These are phyloP conservation scores for Jackrogersella minutella DNA, from an alignment of 495 filamentous ascomycete species.

Conservation along the genomic window DNA sequence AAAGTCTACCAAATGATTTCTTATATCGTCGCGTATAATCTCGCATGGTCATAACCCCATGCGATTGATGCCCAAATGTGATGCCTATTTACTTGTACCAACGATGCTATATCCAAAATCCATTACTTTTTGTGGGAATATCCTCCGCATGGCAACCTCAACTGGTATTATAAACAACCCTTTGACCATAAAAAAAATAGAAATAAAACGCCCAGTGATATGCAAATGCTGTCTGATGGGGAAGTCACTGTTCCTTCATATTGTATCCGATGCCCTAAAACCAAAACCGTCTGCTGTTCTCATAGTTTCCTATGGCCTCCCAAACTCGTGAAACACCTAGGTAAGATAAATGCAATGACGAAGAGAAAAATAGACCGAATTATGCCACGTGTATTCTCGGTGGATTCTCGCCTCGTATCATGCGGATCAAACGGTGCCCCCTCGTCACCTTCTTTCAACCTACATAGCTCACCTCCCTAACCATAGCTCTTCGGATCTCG, in stretches of 20 bases:
- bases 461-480: constrained; percentile 14
- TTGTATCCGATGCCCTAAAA: background rate
- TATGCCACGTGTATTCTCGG: background rate
- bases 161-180: constrained; percentile 11
- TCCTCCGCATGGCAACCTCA: constrained; percentile 19
- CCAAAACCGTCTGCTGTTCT: background rate
- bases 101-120: constrained; percentile 15
- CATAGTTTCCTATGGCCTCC: background rate
- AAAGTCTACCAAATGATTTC: background rate
- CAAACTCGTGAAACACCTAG: background rate
- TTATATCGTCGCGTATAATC: background rate
- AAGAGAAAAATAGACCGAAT: too few relatives aligned
- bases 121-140: constrained; percentile 29
- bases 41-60: background rate
- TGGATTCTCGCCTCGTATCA: background rate
- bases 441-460: background rate
- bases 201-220: constrained; percentile 23
- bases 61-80: background rate
- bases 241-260: background rate
- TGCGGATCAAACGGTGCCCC: background rate
- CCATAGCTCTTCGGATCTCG: constrained; percentile 38
- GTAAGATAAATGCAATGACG: too few relatives aligned
- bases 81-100: background rate
- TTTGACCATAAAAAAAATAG: background rate
- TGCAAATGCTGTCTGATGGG: constrained; percentile 19